Conservation (phyloP, 331 rosid species). For the Rosa hybrid region DNA sequence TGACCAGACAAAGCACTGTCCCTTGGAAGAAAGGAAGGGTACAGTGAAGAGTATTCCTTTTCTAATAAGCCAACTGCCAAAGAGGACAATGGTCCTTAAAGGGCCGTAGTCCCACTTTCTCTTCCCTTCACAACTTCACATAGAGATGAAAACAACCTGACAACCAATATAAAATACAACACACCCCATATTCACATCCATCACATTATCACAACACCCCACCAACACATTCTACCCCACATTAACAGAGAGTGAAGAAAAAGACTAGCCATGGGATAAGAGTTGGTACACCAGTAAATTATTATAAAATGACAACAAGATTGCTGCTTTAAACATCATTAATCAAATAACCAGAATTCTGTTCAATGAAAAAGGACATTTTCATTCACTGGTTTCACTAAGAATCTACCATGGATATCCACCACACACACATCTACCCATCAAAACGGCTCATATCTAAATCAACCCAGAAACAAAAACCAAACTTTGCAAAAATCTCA, state of each 20-base stretch:
- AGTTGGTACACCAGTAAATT: not conserved
- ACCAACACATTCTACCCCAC: slow-evolving; percentile 27
- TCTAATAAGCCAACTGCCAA: slow-evolving; percentile 41
- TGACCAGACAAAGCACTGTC: slow-evolving; percentile 59
- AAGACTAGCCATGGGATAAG: not conserved
- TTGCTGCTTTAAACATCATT: not conserved
- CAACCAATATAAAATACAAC: slow-evolving; percentile 25
- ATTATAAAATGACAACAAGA: not conserved
- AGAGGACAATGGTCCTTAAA: slow-evolving; percentile 46
- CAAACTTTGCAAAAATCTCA: slow-evolving; percentile 4
- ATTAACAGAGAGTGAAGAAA: slow-evolving; percentile 9
- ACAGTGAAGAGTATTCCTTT: slow-evolving; percentile 39
- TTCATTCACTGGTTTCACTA: slow-evolving; percentile 12
- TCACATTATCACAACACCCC: slow-evolving; percentile 15
- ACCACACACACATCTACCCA: not conserved
- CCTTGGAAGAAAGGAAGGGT: slow-evolving; percentile 41
- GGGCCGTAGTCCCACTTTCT: slow-evolving; percentile 48
- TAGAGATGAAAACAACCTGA: slow-evolving; percentile 45
- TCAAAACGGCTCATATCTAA: slow-evolving; percentile 14
- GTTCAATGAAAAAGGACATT: not conserved
- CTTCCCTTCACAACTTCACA: slow-evolving; percentile 11
- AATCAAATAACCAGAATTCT: not conserved
- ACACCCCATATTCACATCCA: slow-evolving; percentile 6
- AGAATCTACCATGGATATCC: slow-evolving; percentile 45
- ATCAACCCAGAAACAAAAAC: slow-evolving; percentile 7